Conservation (phyloP, 2,329 filamentous ascomycete genomes). For the Trichophyton mentagrophytes region DNA sequence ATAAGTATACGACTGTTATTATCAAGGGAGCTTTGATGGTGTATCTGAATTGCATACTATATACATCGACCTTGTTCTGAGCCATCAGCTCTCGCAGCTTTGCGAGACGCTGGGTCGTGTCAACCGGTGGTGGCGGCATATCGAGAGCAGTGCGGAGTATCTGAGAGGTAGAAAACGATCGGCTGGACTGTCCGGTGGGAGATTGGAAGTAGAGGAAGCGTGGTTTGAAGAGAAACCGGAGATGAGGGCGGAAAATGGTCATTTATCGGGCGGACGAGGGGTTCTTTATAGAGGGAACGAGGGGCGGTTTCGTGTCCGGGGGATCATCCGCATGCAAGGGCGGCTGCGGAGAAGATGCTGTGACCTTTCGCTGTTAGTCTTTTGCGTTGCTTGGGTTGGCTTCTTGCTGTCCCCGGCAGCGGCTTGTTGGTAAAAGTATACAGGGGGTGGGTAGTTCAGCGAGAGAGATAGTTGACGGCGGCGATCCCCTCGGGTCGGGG, state of each 20-base stretch:
- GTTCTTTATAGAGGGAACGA: conserved; percentile 19
- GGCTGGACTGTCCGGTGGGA: conserved; percentile 18
- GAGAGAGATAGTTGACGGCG: not conserved
- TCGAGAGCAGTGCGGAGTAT: conserved; percentile 31
- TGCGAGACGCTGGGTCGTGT: conserved; percentile 64
- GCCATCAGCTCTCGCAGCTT: conserved; percentile 76
- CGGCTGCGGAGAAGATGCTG: not conserved
- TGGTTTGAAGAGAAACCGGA: conserved; percentile 5
- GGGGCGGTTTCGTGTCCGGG: conserved; percentile 5
- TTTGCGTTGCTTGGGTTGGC: not conserved
- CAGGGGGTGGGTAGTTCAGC: not conserved
- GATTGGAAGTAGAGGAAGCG: not conserved
- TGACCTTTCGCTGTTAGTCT: not conserved
- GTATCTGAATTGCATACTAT: conserved; percentile 50
- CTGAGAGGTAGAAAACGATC: conserved; percentile 28
- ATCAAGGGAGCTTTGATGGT: conserved; percentile 4
- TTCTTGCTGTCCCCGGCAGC: not conserved
- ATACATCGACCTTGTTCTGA: conserved; percentile 74
- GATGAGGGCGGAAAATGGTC: conserved; percentile 11
- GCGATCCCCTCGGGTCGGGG: not conserved
- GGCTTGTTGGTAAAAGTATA: not conserved
- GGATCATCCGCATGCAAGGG: conserved; percentile 6
- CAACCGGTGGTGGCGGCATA: conserved; percentile 55
- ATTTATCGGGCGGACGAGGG: conserved; percentile 16
- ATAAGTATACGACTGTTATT: conserved; percentile 11